Base-by-base conservation (phyloP, 352 stramenopile genomes). In the Saprolegnia parasitica region DNA sequence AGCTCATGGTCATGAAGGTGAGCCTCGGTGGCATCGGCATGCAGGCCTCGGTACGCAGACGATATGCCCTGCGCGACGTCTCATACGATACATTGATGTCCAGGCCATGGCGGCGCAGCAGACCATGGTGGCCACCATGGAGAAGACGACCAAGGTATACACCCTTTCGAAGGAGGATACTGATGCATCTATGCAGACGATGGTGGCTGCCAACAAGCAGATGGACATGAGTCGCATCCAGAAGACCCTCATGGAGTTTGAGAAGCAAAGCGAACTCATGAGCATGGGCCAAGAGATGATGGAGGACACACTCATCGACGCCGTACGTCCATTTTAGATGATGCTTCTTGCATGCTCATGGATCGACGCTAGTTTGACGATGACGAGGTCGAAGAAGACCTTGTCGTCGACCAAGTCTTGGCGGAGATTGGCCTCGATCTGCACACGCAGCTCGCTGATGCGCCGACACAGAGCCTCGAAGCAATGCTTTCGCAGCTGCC, bases 221-320 rank as follows among this genome's bases (percentile, higher is more conserved):
- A 81, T 90, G 73, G 74, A 85, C 71, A 73, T 75, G 16, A 79
- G 79, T 67, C 76, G 79, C 46, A 77, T 84, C 23, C 81, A 63
- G 20, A 76, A 82, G 67, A 81, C 81, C 35, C 78, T 90, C 67
- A 65, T 76, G 11, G 71, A 87, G 67, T 89, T 89, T 66, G 67
- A 81, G 64, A 70, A 68, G 50, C 74, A 90, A 71, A 88, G 79
- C 71, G 81, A 87, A 74, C 54, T 42, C n/a, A 71, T 86, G 26
- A 66, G 77, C 50, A 73, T 89, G 47, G 80, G 78, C 39, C 76
- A 90, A 67, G 83, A 90, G 73, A 77, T 87, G 73, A 81, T 90
- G 78, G 75, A 85, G 73, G 83, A 90, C 74, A 81, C 78, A 21
- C 71, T 90, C 21, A 77, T 76, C 13, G 79, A 87, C 68, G 83